Evolutionary conservation across 345 rosid species (phyloP).

Genomic region (Trapa bicornis): DNA sequence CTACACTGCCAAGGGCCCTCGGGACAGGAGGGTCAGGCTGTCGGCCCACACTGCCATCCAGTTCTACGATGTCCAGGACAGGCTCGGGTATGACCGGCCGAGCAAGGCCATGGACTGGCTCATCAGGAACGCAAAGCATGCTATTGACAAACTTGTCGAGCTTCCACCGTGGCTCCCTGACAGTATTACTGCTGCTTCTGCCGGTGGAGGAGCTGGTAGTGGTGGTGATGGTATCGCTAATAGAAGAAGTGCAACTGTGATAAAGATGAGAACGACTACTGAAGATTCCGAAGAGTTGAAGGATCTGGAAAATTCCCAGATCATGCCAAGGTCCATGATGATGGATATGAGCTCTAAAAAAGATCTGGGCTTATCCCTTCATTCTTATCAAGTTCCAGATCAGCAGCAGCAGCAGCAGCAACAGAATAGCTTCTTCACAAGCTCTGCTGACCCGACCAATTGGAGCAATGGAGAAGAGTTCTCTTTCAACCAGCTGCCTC

Average conservation of each 20-base stretch:
- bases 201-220: no score
- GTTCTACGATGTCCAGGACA: constrained; percentile 81
- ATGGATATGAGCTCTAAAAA: constrained; percentile 33
- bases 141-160: constrained; percentile 61
- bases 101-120: constrained; percentile 93
- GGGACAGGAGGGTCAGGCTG: constrained; percentile 68
- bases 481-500: constrained; percentile 30
- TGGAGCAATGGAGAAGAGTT: constrained; percentile 16
- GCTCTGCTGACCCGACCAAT: neutral
- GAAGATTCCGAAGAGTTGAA: neutral
- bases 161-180: constrained; percentile 35
- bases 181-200: neutral
- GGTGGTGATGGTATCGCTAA: neutral
- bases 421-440: neutral
- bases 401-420: neutral
- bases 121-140: constrained; percentile 57
- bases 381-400: constrained; percentile 8
- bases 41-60: constrained; percentile 87
- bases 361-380: constrained; percentile 14
- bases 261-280: neutral
- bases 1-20: constrained; percentile 61
- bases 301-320: neutral
- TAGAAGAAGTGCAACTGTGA: neutral
- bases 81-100: constrained; percentile 75
- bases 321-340: neutral